Percentiles rank a stretch among this genome's conserved stretches.
Conservation (phyloP, 192 early-diverging fungal species). For the Coemansia sp. region DNA sequence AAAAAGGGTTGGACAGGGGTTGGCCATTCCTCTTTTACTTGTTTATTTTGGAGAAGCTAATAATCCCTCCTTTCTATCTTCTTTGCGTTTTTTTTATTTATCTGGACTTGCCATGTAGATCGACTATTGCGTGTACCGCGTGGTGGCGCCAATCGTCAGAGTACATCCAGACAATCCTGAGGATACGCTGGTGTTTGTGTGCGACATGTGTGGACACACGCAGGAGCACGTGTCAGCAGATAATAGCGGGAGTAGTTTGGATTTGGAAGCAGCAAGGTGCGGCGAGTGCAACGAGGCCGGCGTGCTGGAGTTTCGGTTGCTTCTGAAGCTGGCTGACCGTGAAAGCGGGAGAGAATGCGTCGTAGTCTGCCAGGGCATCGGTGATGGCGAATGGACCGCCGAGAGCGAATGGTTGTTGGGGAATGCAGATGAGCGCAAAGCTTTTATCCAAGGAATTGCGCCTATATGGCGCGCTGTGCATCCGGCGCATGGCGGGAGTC, state of each 20-base stretch:
- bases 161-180: neutral
- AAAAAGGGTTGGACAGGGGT: neutral
- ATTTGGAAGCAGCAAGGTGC: neutral
- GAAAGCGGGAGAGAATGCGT: neutral
- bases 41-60: no score
- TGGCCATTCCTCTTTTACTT: no score
- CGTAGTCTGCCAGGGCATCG: slow-evolving; percentile 2
- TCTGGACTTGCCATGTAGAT: neutral
- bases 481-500: neutral
- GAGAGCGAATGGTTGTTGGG: neutral
- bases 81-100: no score
- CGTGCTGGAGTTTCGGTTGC: neutral
- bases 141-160: neutral
- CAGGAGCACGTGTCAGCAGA: neutral
- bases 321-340: neutral
- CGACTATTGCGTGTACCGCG: neutral
- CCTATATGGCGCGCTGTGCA: slow-evolving; percentile 1
- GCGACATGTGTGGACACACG: slow-evolving; percentile 4
- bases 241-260: no score
- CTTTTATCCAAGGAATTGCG: neutral
- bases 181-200: neutral
- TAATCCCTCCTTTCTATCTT: no score
- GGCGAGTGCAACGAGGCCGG: neutral
- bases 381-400: neutral
- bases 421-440: neutral